A percentile compares a stretch with the other conserved stretches of the same genome.
These are phyloP conservation scores for Didymella pinodella DNA, from an alignment of 2,329 filamentous ascomycete species.

Conservation along the genomic window DNA sequence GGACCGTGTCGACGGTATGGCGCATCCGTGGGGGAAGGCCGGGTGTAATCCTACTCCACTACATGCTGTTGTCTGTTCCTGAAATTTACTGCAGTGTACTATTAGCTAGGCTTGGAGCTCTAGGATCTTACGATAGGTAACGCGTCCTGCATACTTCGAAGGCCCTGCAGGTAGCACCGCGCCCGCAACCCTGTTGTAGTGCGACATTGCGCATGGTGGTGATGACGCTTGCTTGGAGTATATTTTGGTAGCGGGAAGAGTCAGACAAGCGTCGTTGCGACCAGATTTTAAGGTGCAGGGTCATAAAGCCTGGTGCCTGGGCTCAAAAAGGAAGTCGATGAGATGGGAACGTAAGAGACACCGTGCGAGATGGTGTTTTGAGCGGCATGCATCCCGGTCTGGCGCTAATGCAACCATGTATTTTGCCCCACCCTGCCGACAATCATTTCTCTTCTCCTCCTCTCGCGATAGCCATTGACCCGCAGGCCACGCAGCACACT, in stretches of 20 bases:
- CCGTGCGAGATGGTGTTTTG: slow-evolving; percentile 1
- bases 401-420: slow-evolving; percentile 5
- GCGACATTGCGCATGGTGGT: slow-evolving; percentile 1
- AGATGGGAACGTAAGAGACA: neutral
- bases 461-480: neutral
- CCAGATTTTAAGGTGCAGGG: slow-evolving; percentile 7
- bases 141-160: slow-evolving; percentile 4
- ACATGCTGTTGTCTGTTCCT: neutral
- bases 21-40: slow-evolving; percentile 4
- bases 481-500: slow-evolving; percentile 12
- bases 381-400: slow-evolving; percentile 1
- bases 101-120: slow-evolving; percentile 1
- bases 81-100: slow-evolving; percentile 9
- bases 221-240: slow-evolving; percentile 2
- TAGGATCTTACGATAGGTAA: slow-evolving; percentile 16
- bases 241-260: neutral
- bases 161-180: slow-evolving; percentile 11
- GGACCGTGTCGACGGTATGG: neutral
- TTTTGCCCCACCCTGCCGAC: slow-evolving; percentile 8
- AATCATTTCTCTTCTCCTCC: slow-evolving; percentile 4
- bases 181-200: slow-evolving; percentile 9
- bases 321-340: slow-evolving; percentile 15
- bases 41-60: neutral
- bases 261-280: neutral
- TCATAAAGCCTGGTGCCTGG: neutral